A percentile compares a stretch with the other conserved stretches of the same genome.
Evolutionary conservation across 2,329 filamentous ascomycete genomes (phyloP).

Genomic region (Pyrenophora teres): DNA sequence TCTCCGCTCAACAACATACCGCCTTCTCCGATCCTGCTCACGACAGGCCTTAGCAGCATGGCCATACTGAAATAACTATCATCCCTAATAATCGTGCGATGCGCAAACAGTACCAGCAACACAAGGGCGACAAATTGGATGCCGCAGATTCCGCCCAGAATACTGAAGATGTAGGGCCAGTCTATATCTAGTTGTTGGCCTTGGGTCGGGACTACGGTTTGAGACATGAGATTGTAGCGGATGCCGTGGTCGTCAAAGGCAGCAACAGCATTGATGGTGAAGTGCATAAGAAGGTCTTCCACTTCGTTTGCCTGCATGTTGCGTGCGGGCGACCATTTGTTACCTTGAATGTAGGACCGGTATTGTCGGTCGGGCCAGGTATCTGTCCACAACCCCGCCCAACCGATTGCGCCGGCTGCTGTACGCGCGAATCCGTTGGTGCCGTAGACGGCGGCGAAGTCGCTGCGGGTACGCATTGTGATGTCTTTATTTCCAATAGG

Average conservation of each 20-base stretch:
- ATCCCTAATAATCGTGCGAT: slow-evolving; percentile 40
- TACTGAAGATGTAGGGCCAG: slow-evolving; percentile 31
- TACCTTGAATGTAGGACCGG: slow-evolving; percentile 28
- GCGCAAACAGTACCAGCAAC: slow-evolving; percentile 20
- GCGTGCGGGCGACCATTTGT: slow-evolving; percentile 32
- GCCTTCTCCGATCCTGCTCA: slow-evolving; percentile 22
- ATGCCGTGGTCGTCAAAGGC: slow-evolving; percentile 43
- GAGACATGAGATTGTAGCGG: slow-evolving; percentile 22
- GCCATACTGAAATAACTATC: slow-evolving; percentile 40
- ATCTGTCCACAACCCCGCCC: slow-evolving; percentile 32
- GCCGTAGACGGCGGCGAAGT: slow-evolving; percentile 29
- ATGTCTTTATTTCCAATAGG: slow-evolving; percentile 27
- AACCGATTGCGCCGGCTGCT: slow-evolving; percentile 39
- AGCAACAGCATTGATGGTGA: slow-evolving; percentile 38
- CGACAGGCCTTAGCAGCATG: slow-evolving; percentile 38
- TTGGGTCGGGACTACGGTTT: slow-evolving; percentile 16
- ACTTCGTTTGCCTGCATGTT: slow-evolving; percentile 11
- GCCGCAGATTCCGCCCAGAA: slow-evolving; percentile 15
- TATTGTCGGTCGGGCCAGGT: slow-evolving; percentile 20
- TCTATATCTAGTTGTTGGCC: slow-evolving; percentile 38
- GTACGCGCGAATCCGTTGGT: slow-evolving; percentile 36
- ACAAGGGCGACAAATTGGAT: slow-evolving; percentile 29
- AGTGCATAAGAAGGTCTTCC: slow-evolving; percentile 34
- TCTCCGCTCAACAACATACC: slow-evolving; percentile 36
- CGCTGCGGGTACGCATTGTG: slow-evolving; percentile 12